These are phyloP conservation scores for Xylariaceae sp. DNA, from an alignment of 2,329 filamentous ascomycete genomes.

Conservation along the genomic window DNA sequence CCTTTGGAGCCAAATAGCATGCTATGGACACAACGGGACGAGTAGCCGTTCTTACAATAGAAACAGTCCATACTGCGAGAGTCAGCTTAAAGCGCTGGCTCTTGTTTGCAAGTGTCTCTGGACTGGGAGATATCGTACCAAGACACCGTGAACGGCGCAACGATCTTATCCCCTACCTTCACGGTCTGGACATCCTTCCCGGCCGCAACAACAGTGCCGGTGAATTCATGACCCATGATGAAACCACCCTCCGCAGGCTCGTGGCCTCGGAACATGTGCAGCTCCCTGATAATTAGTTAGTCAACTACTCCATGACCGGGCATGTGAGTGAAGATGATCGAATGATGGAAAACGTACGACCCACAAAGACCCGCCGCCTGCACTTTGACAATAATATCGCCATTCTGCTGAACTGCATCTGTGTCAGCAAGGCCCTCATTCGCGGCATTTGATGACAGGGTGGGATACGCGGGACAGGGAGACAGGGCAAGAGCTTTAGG, in stretches of 20 bases:
- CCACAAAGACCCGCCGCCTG: slow-evolving; percentile 85
- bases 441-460: background rate
- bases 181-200: slow-evolving; percentile 73
- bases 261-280: slow-evolving; percentile 86
- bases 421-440: slow-evolving; percentile 23
- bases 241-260: slow-evolving; percentile 70
- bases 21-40: slow-evolving; percentile 75
- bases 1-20: slow-evolving; percentile 71
- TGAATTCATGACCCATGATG: slow-evolving; percentile 86
- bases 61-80: slow-evolving; percentile 70
- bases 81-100: slow-evolving; percentile 3
- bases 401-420: slow-evolving; percentile 64
- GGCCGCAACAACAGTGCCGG: slow-evolving; percentile 72
- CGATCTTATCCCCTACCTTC: slow-evolving; percentile 76
- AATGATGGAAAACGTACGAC: slow-evolving; percentile 62
- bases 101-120: background rate
- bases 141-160: slow-evolving; percentile 82
- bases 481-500: slow-evolving; percentile 6
- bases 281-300: slow-evolving; percentile 61
- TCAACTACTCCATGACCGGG: slow-evolving; percentile 6
- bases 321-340: slow-evolving; percentile 3
- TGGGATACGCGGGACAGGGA: background rate
- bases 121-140: slow-evolving; percentile 58
- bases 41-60: slow-evolving; percentile 79
- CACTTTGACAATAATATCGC: slow-evolving; percentile 84